Evolutionary conservation across 106 monocot species (phyloP), one percentile per base, ranked within the genome.

Genomic region (Ottelia alismoides): DNA sequence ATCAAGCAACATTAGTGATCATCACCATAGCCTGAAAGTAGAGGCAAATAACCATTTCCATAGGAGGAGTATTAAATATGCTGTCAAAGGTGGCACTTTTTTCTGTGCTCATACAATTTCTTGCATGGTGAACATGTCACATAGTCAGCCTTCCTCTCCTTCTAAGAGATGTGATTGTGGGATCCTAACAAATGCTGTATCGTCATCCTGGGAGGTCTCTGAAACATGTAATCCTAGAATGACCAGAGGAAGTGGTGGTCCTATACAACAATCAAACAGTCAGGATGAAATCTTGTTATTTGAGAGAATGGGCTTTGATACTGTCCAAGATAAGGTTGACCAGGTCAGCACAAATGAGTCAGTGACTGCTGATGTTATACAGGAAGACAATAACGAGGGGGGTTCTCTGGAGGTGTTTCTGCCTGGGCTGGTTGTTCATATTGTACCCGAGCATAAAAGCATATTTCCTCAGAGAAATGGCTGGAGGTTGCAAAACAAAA

Each of bases 381-480:
- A 45, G 25, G 58, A 65, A 27, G 52, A 48, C 56, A 31, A 27
- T 32, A 55, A 71, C 3, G 23, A 12, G 2, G 9, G 17, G 49
- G 2, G n/a, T 27, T 27, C 60, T 50, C 65, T 71, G 27, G 85
- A 89, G 56, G 66, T 98, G 73, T 98, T 66, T 86, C 72, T 98
- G 31, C 76, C 98, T 19, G 98, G 98, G 12, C 52, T 77, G 16
- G 62, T 98, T 30, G 61, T 98, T 61, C 85, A 86, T 66, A 72
- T 98, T 61, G 70, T 82, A 57, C 81, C 72, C 32, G 74, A 82
- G 45, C 49, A 69, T 27, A 74, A 58, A 63, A 68, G 48, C 16
- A 51, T 61, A 12, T 57, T 79, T 22, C 71, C 80, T 30, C 30
- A 77, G 10, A 89, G 92, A 87, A 92, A 67, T 56, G 74, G 53